Evolutionary conservation across 352 stramenopile genomes (phyloP).

Genomic region (Saprolegnia parasitica): DNA sequence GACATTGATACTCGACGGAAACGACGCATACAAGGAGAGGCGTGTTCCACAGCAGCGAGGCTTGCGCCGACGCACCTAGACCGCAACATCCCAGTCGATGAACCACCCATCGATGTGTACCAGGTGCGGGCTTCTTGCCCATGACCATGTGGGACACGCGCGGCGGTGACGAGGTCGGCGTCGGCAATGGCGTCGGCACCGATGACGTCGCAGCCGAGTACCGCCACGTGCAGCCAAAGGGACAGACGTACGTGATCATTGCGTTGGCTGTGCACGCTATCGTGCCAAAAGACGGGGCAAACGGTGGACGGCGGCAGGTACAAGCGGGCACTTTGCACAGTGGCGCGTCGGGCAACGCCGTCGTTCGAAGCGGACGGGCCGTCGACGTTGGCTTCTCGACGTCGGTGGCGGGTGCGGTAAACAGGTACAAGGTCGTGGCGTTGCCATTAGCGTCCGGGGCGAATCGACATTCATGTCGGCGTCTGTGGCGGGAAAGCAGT

Average conservation of each 20-base stretch:
- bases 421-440: constrained; percentile 5
- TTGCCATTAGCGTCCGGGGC: constrained; percentile 14
- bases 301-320: constrained; percentile 55
- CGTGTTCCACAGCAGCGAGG: not conserved
- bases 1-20: not conserved
- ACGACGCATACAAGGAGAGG: not conserved
- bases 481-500: constrained; percentile 47
- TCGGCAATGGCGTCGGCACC: not conserved
- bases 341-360: not conserved
- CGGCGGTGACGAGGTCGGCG: not conserved
- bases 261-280: not conserved
- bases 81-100: not conserved
- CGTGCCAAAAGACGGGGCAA: not conserved
- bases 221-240: constrained; percentile 2
- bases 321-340: constrained; percentile 76
- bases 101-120: not conserved
- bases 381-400: constrained; percentile 30
- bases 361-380: constrained; percentile 37
- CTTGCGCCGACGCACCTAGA: not conserved
- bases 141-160: not conserved
- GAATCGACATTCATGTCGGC: not conserved
- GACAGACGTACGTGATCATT: constrained; percentile 12
- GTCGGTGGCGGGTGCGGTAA: not conserved
- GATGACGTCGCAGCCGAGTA: not conserved
- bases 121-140: not conserved